These are phyloP conservation scores for Wickerhamomyces rabaulensis DNA, from an alignment of 805 yeast species.

Conservation along the genomic window DNA sequence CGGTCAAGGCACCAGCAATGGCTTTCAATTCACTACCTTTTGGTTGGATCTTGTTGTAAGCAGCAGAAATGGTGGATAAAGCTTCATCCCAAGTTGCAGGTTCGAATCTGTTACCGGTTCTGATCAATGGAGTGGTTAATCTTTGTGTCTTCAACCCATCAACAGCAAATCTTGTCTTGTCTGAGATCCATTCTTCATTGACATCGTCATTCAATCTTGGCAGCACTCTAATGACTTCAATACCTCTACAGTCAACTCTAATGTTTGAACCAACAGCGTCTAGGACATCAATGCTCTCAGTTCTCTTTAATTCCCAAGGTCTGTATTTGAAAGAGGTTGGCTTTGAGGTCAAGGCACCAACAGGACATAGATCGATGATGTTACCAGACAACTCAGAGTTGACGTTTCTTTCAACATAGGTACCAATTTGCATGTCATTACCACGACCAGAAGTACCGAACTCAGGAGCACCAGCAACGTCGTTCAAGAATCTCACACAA, in stretches of 20 bases:
- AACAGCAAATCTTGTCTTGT: conserved; percentile 78
- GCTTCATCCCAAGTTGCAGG: conserved; percentile 88
- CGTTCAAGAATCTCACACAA: conserved; percentile 85
- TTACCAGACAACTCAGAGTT: conserved; percentile 84
- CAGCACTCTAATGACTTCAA: conserved; percentile 80
- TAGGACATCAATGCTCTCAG: conserved; percentile 79
- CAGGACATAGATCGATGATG: conserved; percentile 85
- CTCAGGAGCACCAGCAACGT: conserved; percentile 90
- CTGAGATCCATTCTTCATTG: conserved; percentile 90
- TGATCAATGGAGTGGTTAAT: conserved; percentile 73
- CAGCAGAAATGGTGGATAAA: conserved; percentile 59
- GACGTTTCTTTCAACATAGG: conserved; percentile 78
- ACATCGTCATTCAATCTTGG: conserved; percentile 84
- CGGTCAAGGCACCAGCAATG: conserved; percentile 74
- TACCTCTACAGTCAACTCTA: conserved; percentile 82
- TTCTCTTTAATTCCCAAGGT: conserved; percentile 90
- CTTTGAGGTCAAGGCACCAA: conserved; percentile 85
- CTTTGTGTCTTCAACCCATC: conserved; percentile 87
- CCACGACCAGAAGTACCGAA: conserved; percentile 88
- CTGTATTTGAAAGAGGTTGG: conserved; percentile 91
- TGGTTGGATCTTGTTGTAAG: conserved; percentile 51
- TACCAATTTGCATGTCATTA: conserved; percentile 88
- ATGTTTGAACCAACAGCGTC: conserved; percentile 81
- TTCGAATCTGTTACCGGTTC: conserved; percentile 62
- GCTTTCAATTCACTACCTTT: conserved; percentile 72